Evolutionary conservation across 306 rosid genomes (phyloP).

Genomic region (Cyamopsis tetragonoloba): DNA sequence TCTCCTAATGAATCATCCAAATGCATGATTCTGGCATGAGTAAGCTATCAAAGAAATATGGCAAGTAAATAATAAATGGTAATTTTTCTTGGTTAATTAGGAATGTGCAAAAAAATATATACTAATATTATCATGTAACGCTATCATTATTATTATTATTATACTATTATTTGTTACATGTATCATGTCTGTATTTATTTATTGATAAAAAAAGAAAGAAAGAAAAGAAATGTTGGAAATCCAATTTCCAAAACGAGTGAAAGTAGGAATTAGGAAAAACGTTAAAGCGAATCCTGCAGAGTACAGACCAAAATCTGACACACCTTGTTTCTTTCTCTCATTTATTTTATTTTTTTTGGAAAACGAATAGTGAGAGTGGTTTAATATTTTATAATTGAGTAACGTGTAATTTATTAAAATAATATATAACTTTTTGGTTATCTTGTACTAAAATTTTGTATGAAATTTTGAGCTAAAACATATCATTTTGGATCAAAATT

Average conservation of each 20-base stretch:
- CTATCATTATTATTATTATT: not conserved
- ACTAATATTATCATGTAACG: not conserved
- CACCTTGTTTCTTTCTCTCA: constrained; percentile 13
- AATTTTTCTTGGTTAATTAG: not conserved
- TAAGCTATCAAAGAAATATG: constrained; percentile 16
- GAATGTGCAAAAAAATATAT: not conserved
- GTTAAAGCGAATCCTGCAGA: constrained; percentile 31
- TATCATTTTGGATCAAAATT: no score
- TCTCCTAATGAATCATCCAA: not conserved
- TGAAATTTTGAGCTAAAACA: no score
- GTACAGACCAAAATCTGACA: constrained; percentile 44
- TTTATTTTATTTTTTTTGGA: not conserved
- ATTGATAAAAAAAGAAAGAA: not conserved
- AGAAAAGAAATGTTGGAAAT: not conserved
- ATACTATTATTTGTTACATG: not conserved
- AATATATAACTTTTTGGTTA: no score
- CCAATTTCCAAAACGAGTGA: constrained; percentile 19
- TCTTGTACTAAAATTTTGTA: no score
- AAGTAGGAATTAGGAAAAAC: constrained; percentile 14
- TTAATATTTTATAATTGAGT: no score
- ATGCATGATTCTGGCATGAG: not conserved
- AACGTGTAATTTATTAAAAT: no score
- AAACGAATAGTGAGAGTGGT: not conserved
- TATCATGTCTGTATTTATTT: not conserved
- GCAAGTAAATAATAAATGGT: constrained; percentile 1